Conservation (phyloP, 108 stramenopile genomes). For the Cyclotella sp. region DNA sequence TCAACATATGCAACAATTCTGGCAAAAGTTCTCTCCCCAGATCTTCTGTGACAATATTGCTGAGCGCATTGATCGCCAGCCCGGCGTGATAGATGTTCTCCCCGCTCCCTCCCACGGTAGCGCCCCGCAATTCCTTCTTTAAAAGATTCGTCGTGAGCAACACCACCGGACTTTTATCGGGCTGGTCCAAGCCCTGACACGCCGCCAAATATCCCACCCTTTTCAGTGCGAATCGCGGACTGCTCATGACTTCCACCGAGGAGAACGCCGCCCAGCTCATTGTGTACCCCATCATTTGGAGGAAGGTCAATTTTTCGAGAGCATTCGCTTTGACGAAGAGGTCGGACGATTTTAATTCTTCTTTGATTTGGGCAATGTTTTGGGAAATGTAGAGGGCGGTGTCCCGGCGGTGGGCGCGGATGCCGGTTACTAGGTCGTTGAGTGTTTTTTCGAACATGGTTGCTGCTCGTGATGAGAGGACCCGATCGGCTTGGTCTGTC, state of each 20-base stretch:
- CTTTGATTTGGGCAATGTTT: slow-evolving; percentile 96
- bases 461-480: not conserved
- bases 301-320: slow-evolving; percentile 96
- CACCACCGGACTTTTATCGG: slow-evolving; percentile 91
- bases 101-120: slow-evolving; percentile 51
- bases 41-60: slow-evolving; percentile 97
- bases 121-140: slow-evolving; percentile 94
- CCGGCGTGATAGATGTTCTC: slow-evolving; percentile 94
- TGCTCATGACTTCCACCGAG: slow-evolving; percentile 95
- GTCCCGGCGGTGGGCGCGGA: slow-evolving; percentile 95
- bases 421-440: slow-evolving; percentile 97
- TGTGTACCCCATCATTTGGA: slow-evolving; percentile 98
- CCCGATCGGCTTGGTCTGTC: too few species aligned
- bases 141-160: slow-evolving; percentile 96
- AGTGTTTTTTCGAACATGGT: slow-evolving; percentile 94
- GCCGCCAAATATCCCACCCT: slow-evolving; percentile 96
- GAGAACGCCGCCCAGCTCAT: slow-evolving; percentile 97
- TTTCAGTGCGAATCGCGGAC: slow-evolving; percentile 94
- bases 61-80: slow-evolving; percentile 95
- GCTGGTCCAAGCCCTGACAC: slow-evolving; percentile 92
- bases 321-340: slow-evolving; percentile 94
- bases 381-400: slow-evolving; percentile 92
- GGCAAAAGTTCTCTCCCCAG: slow-evolving; percentile 92
- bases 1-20: slow-evolving; percentile 85
- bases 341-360: slow-evolving; percentile 92